Percentiles rank a stretch among this genome's conserved stretches.
Evolutionary conservation across 2,329 filamentous ascomycete genomes (phyloP).

Genomic region (Arthroderma uncinatum): DNA sequence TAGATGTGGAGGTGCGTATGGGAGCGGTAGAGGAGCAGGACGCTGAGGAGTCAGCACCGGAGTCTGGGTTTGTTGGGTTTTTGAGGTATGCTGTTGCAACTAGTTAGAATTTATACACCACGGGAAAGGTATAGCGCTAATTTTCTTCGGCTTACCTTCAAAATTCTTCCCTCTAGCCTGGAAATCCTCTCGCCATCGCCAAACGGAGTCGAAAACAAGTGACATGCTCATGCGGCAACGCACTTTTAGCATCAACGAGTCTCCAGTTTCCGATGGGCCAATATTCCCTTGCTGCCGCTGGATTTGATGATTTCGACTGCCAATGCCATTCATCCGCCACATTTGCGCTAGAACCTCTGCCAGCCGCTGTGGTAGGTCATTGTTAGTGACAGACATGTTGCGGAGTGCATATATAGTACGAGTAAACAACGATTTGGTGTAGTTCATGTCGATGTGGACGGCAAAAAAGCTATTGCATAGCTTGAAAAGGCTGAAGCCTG

Average conservation of each 20-base stretch:
- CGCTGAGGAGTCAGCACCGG: conserved; percentile 59
- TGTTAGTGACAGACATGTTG: conserved; percentile 49
- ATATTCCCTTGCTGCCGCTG: conserved; percentile 17
- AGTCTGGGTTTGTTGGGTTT: conserved; percentile 77
- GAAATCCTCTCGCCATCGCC: conserved; percentile 55
- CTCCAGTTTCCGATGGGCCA: conserved; percentile 27
- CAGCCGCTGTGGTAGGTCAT: conserved; percentile 53
- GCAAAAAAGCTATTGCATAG: conserved; percentile 56
- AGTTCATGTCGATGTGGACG: conserved; percentile 44
- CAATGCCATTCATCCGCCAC: conserved; percentile 43
- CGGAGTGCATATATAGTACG: conserved; percentile 49
- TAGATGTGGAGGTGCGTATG: conserved; percentile 27
- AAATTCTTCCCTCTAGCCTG: conserved; percentile 60
- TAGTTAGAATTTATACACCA: conserved; percentile 27
- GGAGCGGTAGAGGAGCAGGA: conserved; percentile 46
- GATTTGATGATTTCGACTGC: conserved; percentile 10
- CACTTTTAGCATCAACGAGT: conserved; percentile 50
- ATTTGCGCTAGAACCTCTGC: conserved; percentile 56
- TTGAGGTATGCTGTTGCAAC: conserved; percentile 52
- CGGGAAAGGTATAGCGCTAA: conserved; percentile 10
- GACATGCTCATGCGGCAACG: conserved; percentile 58
- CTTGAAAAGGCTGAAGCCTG: conserved; percentile 53
- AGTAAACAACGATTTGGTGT: conserved; percentile 47
- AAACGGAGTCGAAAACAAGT: conserved; percentile 55
- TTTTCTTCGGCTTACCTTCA: conserved; percentile 49